Conservation (phyloP, 2,329 filamentous ascomycete genomes). For the Fusarium chlamydosporum region DNA sequence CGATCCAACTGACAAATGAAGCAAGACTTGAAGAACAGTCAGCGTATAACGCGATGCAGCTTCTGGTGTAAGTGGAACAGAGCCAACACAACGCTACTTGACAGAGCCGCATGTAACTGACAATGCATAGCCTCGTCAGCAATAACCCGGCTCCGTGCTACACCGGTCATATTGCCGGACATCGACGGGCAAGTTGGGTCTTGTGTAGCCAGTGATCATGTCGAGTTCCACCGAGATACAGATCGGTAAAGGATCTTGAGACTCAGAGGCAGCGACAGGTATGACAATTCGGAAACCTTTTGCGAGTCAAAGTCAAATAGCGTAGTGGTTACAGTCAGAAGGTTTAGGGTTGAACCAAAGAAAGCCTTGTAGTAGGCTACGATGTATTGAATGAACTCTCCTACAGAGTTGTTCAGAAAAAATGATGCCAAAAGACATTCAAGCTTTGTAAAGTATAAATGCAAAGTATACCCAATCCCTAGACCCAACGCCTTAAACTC, state of each 20-base stretch:
- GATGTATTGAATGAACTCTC: background rate
- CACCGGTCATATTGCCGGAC: background rate
- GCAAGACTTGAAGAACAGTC: too few relatives aligned
- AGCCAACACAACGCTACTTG: background rate
- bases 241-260: background rate
- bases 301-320: background rate
- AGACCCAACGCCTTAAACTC: conserved; percentile 21
- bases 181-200: background rate
- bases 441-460: conserved; percentile 2
- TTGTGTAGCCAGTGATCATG: background rate
- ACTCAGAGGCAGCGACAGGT: background rate
- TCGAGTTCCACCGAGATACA: background rate
- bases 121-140: background rate
- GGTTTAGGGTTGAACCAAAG: background rate
- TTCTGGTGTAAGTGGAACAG: too few relatives aligned
- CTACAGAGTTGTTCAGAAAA: background rate
- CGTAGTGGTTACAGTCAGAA: too few relatives aligned
- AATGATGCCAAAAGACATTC: background rate
- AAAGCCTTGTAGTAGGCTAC: background rate
- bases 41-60: too few relatives aligned
- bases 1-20: too few relatives aligned
- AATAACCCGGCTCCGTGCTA: background rate
- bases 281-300: background rate
- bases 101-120: background rate
- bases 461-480: background rate